Conservation (phyloP, 345 rosid genomes). For the Arabis hirsuta region DNA sequence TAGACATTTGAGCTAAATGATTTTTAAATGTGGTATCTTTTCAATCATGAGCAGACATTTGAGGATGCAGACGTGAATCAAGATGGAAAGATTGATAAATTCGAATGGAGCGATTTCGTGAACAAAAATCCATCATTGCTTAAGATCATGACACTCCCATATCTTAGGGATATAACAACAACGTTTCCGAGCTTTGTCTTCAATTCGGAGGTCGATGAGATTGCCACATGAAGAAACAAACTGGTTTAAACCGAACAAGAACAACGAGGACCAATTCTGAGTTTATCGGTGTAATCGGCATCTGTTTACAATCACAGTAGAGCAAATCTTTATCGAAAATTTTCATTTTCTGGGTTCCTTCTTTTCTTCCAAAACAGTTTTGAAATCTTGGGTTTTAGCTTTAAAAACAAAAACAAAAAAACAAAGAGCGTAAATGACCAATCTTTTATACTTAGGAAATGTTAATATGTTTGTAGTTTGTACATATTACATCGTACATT, state of each 20-base stretch:
- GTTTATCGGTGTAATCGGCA: slow-evolving; percentile 26
- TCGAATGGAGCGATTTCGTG: slow-evolving; percentile 88
- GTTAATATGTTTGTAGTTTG: slow-evolving; percentile 20
- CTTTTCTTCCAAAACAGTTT: slow-evolving; percentile 38
- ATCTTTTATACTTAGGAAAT: neutral
- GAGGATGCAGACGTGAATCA: slow-evolving; percentile 80
- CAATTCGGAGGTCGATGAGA: slow-evolving; percentile 90
- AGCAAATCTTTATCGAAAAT: slow-evolving; percentile 9
- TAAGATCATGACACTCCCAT: slow-evolving; percentile 94
- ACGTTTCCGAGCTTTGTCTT: slow-evolving; percentile 96
- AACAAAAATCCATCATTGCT: slow-evolving; percentile 82
- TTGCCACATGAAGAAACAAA: slow-evolving; percentile 56
- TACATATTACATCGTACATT: slow-evolving; percentile 29
- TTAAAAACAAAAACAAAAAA: neutral
- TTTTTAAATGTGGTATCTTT: slow-evolving; percentile 5
- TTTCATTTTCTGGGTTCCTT: slow-evolving; percentile 30
- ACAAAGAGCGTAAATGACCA: slow-evolving; percentile 22
- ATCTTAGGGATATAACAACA: slow-evolving; percentile 94
- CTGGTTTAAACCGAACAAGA: slow-evolving; percentile 23
- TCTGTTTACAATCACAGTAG: slow-evolving; percentile 38
- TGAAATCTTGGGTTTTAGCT: slow-evolving; percentile 24
- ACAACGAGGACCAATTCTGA: neutral
- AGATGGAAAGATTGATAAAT: slow-evolving; percentile 86
- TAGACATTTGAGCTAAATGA: neutral
- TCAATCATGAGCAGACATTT: slow-evolving; percentile 65